Evolutionary conservation across 2,329 filamentous ascomycete species (phyloP), one percentile per base, ranked within the genome.

Genomic region (Aspergillus transmontanensis): DNA sequence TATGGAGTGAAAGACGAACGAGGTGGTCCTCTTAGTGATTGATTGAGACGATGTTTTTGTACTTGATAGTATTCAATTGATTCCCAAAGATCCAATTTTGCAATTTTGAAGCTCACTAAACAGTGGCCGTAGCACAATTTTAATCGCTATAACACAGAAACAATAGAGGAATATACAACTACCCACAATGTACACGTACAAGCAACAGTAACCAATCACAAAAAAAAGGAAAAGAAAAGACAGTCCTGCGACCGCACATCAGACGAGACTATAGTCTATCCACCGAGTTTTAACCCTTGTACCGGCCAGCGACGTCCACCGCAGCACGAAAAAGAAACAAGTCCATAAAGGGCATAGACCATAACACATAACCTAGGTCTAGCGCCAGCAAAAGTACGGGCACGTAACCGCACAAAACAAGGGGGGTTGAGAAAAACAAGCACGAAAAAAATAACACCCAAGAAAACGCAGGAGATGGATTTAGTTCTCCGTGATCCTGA

Each of bases 401-500:
- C 32, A 55, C 32, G 32, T 55, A 34, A 34, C 34, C 58, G 10
- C 50, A 23, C 48, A 53, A 59, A 55, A 26, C 26, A 39, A 41
- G 30, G 32, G 46, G 34, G 6, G 19, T 14, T 23, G 48, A 41
- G 34, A 54, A 51, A 23, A 23, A 30, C 43, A 11, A 39, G 19
- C 51, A 34, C 21, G 10, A 39, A 12, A 30, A 34, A 41, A 11
- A 28, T 16, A 23, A 51, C 26, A 19, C 34, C 12, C 16, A 32
- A 36, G 34, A 36, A 16, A 36, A 14, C 9, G 16, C 6, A 23
- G 30, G 5, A 10, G 5, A 30, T 6, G 16, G 16, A 5, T 30
- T 36, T 62, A 67, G 39, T 66, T 60, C 57, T 78, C 75, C 59
- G 68, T 69, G 61, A 80, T 76, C 68, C 93, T 86, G 75, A 99